phyloP scores from a whole-genome alignment of 208 protist species.

The Porcisia deanei region DNA sequence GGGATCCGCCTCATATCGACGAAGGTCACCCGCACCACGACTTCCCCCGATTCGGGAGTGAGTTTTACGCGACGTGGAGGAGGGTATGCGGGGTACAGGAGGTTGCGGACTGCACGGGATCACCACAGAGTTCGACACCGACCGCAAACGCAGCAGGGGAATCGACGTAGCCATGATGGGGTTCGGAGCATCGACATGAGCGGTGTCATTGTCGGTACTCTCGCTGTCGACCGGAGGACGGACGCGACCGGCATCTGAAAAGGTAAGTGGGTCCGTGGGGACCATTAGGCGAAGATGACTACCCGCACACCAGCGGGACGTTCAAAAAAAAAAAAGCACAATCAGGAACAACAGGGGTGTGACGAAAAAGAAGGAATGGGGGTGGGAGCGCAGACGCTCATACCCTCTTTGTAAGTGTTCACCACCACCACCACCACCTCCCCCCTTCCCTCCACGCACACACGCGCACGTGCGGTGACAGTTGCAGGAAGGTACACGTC shows the following conservation, averaged over 20 bases:
- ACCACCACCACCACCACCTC: too few relatives aligned
- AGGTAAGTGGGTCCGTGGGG: background rate
- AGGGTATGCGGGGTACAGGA: background rate
- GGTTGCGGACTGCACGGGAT: background rate
- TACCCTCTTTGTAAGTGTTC: too few relatives aligned
- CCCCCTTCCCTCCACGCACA: too few relatives aligned
- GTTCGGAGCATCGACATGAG: background rate
- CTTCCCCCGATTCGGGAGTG: background rate
- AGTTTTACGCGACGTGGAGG: background rate
- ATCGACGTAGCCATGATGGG: background rate
- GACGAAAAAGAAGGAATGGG: too few relatives aligned
- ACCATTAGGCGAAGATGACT: background rate
- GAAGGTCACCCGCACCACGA: background rate
- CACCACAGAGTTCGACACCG: background rate
- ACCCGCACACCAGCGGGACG: background rate
- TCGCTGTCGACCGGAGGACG: background rate
- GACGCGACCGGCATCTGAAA: background rate
- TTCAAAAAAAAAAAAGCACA: background rate
- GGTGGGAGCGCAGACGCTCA: too few relatives aligned
- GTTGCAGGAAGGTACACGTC: too few relatives aligned
- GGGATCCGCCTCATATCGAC: background rate
- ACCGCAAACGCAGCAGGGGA: background rate
- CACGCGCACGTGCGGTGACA: too few relatives aligned
- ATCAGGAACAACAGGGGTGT: too few relatives aligned
- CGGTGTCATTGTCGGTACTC: background rate